Conservation (phyloP, 2,329 filamentous ascomycete species). For the Clarireedia sp. region DNA sequence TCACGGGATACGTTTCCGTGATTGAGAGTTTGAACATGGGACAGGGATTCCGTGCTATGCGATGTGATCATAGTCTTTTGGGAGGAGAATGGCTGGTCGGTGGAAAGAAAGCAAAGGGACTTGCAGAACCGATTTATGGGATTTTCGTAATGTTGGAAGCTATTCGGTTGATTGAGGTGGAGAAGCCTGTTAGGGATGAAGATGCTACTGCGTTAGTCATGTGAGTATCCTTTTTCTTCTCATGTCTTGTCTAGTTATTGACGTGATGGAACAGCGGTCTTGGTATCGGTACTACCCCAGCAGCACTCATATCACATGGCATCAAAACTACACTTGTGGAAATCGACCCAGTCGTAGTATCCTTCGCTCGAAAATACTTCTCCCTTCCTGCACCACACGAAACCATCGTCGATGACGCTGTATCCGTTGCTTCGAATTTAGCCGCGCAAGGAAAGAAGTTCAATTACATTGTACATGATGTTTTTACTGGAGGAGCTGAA, state of each 20-base stretch:
- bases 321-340: slow-evolving; percentile 92
- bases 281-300: slow-evolving; percentile 85
- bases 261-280: slow-evolving; percentile 53
- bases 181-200: slow-evolving; percentile 44
- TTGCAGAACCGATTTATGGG: slow-evolving; percentile 84
- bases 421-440: slow-evolving; percentile 52
- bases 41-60: slow-evolving; percentile 67
- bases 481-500: slow-evolving; percentile 94
- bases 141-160: slow-evolving; percentile 96
- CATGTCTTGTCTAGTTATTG: neutral
- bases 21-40: slow-evolving; percentile 57
- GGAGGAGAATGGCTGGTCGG: slow-evolving; percentile 78
- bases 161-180: slow-evolving; percentile 66
- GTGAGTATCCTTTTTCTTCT: slow-evolving; percentile 41
- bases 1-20: slow-evolving; percentile 89
- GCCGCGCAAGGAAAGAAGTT: slow-evolving; percentile 44
- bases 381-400: slow-evolving; percentile 68
- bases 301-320: slow-evolving; percentile 77
- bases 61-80: slow-evolving; percentile 89
- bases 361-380: slow-evolving; percentile 79
- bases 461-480: slow-evolving; percentile 94
- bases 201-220: slow-evolving; percentile 77
- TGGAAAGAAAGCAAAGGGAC: slow-evolving; percentile 53
- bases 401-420: slow-evolving; percentile 74
- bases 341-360: slow-evolving; percentile 82